Evolutionary conservation across 148 eudicot species (phyloP).

Genomic region (Pharnaceum exiguum): DNA sequence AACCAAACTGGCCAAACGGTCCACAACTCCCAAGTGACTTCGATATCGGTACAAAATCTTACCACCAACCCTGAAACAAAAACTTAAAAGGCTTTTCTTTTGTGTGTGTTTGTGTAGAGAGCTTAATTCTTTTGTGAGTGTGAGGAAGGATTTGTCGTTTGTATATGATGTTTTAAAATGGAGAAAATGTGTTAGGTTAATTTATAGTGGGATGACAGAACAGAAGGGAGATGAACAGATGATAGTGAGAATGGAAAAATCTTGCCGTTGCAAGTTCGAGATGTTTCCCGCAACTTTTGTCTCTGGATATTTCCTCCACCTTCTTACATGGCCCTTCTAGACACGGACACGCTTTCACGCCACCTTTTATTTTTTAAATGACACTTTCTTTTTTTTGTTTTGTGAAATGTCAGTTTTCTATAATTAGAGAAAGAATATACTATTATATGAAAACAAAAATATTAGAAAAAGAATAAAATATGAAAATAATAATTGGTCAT

Average conservation of each 20-base stretch:
- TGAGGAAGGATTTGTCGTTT: not conserved
- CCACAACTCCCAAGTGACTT: slow-evolving; percentile 31
- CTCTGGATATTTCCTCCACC: not conserved
- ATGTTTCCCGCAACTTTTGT: slow-evolving; percentile 17
- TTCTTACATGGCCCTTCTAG: not conserved
- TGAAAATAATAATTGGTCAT: no score
- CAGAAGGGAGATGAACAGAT: slow-evolving; percentile 10
- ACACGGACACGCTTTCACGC: no score
- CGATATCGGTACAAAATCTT: slow-evolving; percentile 20
- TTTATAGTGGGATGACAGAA: not conserved
- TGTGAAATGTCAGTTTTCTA: no score
- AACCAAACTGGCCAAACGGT: slow-evolving; percentile 21
- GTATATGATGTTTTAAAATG: not conserved
- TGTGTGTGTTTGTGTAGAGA: no score
- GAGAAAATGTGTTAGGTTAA: not conserved
- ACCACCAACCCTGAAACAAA: slow-evolving; percentile 28
- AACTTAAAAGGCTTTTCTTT: not conserved
- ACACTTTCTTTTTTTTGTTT: no score
- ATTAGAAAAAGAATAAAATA: no score
- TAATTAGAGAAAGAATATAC: no score
- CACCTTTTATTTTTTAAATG: no score
- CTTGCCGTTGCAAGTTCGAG: slow-evolving; percentile 9
- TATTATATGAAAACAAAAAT: no score
- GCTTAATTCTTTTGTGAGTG: no score
- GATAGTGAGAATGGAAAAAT: not conserved